phyloP scores from a whole-genome alignment of 768 basidiomycete genomes.

The Lyophyllum shimeji region DNA sequence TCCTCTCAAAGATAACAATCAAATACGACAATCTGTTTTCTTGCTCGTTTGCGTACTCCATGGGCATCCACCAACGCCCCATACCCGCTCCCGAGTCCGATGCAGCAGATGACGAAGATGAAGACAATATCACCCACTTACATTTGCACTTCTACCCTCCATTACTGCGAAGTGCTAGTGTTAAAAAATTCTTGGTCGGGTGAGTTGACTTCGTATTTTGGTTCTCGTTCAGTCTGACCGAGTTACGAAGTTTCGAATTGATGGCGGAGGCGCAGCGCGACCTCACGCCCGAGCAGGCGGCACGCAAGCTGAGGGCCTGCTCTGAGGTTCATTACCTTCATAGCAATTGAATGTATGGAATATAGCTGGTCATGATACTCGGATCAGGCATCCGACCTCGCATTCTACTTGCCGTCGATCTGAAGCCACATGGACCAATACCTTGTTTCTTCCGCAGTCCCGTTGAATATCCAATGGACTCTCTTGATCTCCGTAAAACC shows the following conservation, averaged over 20 bases:
- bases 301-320: conserved; percentile 54
- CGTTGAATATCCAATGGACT: conserved; percentile 82
- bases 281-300: conserved; percentile 87
- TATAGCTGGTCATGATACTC: neutral
- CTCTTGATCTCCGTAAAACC: conserved; percentile 76
- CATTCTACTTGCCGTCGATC: conserved; percentile 61
- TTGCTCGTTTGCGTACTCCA: conserved; percentile 91
- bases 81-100: conserved; percentile 35
- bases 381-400: neutral
- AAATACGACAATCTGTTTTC: conserved; percentile 80
- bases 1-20: conserved; percentile 62
- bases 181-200: conserved; percentile 91
- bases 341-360: neutral
- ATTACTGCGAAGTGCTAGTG: conserved; percentile 74
- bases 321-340: conserved; percentile 62
- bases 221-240: neutral
- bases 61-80: conserved; percentile 91
- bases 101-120: conserved; percentile 32
- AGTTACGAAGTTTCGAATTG: conserved; percentile 68
- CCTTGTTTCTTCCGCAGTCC: conserved; percentile 64
- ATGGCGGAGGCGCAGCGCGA: conserved; percentile 92
- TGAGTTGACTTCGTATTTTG: conserved; percentile 31
- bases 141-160: conserved; percentile 90
- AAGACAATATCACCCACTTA: conserved; percentile 67
- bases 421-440: conserved; percentile 89